Base-by-base conservation (phyloP, 2,329 filamentous ascomycete species). In the Dactylellina cionopaga region DNA sequence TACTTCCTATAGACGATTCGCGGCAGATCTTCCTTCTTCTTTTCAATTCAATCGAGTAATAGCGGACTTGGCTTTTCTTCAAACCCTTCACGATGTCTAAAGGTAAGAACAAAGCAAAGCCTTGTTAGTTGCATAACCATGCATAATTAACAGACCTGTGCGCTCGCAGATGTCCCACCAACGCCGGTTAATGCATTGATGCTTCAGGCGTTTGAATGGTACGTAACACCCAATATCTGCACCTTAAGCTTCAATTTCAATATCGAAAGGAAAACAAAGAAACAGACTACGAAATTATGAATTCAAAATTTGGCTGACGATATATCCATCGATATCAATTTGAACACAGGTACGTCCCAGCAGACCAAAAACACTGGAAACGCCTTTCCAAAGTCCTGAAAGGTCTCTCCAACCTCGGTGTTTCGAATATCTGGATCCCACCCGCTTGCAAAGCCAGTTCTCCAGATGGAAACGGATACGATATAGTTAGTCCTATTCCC, bases 141-240 rank as follows among this genome's bases (percentile, higher is more conserved):
- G n/a, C n/a, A n/a, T n/a, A n/a, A n/a, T n/a, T n/a, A n/a, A n/a
- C n/a, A n/a, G n/a, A n/a, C n/a, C n/a, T n/a, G n/a, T n/a, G n/a
- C n/a, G n/a, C n/a, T n/a, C 11, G 41, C 33, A 56, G 44, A 56
- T 22, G 1, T 59, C 19, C 58, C 65, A 29, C 65, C 66, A 9
- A 71, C 66, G 19, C 66, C 66, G 0, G 52, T 52, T 9, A 71
- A 71, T 59, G 58, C 44, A 24, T 31, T 49, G 55, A 85, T 91
- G 80, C 84, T 91, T 75, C 88, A 91, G 79, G 86, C 83, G 10
- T 91, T 90, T 78, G 89, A 92, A 81, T 92, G 89, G 69, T 66
- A 51, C 13, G 54, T 72, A 49, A 37, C 54, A 41, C 19, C 13
- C 9, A 2, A 11, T 22, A n/a, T 51, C 17, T n/a, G n/a, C n/a